Evolutionary conservation across 1,284 basidiomycete genomes (phyloP), one percentile per base, ranked within the genome.

Genomic region (Puccinia novopanici): DNA sequence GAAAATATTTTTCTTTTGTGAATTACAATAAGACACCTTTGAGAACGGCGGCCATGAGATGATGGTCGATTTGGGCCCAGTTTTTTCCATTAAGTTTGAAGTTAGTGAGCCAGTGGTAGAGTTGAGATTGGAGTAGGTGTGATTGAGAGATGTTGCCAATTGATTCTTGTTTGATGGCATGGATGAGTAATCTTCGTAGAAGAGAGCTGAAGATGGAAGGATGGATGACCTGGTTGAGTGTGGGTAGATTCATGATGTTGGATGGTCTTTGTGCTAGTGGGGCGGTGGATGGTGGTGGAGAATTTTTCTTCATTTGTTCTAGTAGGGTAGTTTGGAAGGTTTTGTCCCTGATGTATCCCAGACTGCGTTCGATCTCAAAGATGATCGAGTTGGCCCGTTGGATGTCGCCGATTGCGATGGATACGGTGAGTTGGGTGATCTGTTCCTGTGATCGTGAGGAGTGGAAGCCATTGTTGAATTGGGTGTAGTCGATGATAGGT

Each of bases 21-120:
- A 74, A 57, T 57, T 71, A 79, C 76, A 70, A 72, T 65, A 79
- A 67, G 67, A 79, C 76, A 59, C 76, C 76, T 63, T 79, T 79
- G 52, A 79, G 52, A 45, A 79, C 76, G 30, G 67, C 76, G 13
- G 76, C 76, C 52, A 79, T 55, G 37, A 79, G 50, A 63, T 79
- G 76, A 34, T 79, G 76, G 45, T 79, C 76, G 34, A 79, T 34
- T 22, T 79, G 67, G n/a, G 67, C 65, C 76, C 76, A 79, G 22
- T 72, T n/a, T 0, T 4, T 19, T 4, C 76, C 67, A 61, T 79
- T 79, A 45, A 57, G 50, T n/a, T 68, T 57, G 34, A 79, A 79
- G 55, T 79, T 79, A 40, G 50, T 9, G 27, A 79, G 42, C 76
- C 76, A 79, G 12, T 61, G 54, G 57, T 30, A 79, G 19, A 79